Evolutionary conservation across 176 grass and related monocot genomes (phyloP), one percentile per base, ranked within the genome.

Genomic region (Saccharum spontaneum): DNA sequence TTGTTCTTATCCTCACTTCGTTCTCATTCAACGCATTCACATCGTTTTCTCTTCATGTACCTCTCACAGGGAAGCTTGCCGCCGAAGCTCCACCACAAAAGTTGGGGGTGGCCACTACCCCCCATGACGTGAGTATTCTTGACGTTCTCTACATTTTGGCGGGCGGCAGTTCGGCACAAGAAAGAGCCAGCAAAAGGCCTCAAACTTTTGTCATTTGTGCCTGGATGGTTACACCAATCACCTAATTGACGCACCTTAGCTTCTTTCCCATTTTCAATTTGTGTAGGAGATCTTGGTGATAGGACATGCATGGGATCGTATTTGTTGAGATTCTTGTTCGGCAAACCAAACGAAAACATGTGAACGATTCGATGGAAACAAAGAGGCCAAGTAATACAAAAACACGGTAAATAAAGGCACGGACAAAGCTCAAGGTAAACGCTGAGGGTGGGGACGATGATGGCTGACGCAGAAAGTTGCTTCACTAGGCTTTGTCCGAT

Each of bases 151-250:
- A 9, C 63, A 33, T n/a, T n/a, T 28, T 78, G 83, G 26, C 45
- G 17, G 74, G 39, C 31, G 68, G 45, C 44, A 23, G 22, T 61
- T 72, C 1, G 49, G 9, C 81, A 26, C 2, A 64, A 43, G n/a
- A 57, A 15, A 44, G 3, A 33, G 10, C 9, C 10, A 17, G 23
- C 0, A 6, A 31, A 74, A 81, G 44, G 44, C 33, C 40, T 46
- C 77, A 16, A 43, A 43, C 69, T 55, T 70, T 75, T 67, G 69
- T 60, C 69, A 73, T 43, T 52, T 67, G 33, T 57, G 45, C 44
- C 2, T 81, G 45, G 60, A 87, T 66, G 78, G 85, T 75, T 87
- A 67, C 38, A 87, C 70, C 77, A 26, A 67, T 81, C 70, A 80
- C 71, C 63, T 87, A 87, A 50, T 65, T 23, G 30, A 43, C 15